A percentile compares a stretch with the other conserved stretches of the same genome.
phyloP scores from a whole-genome alignment of 176 grass and related monocot genomes.

The Carex myosuroides region DNA sequence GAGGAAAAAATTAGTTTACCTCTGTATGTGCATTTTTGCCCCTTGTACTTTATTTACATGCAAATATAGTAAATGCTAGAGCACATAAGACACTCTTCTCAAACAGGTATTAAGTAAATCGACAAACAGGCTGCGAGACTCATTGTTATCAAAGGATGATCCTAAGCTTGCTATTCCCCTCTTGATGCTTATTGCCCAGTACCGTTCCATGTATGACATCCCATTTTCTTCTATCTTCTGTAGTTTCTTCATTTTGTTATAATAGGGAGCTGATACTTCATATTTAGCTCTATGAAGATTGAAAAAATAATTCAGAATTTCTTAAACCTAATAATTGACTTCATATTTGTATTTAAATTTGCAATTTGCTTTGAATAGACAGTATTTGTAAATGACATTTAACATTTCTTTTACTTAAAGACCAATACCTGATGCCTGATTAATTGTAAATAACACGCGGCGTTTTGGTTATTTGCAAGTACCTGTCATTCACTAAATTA shows the following conservation, averaged over 20 bases:
- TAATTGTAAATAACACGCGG: neutral
- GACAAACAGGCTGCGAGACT: conserved; percentile 77
- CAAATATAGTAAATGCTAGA: neutral
- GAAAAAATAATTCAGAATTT: neutral
- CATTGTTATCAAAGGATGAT: conserved; percentile 79
- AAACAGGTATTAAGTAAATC: conserved; percentile 85
- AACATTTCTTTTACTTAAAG: neutral
- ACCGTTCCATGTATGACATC: conserved; percentile 77
- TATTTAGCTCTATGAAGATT: neutral
- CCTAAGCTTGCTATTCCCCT: conserved; percentile 93
- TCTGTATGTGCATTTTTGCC: neutral
- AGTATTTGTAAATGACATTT: neutral
- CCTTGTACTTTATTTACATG: neutral
- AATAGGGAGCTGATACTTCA: neutral
- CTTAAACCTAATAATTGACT: neutral
- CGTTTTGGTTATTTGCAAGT: neutral
- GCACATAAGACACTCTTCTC: neutral
- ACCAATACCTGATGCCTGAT: neutral
- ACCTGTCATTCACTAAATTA: neutral
- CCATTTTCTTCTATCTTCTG: neutral
- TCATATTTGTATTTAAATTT: conserved; percentile 2
- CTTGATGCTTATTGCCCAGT: conserved; percentile 91
- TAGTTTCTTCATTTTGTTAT: conserved; percentile 20
- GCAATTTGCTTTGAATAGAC: neutral
- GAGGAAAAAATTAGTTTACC: neutral